Percentiles rank a stretch among this genome's conserved stretches.
Evolutionary conservation across 148 eudicot genomes (phyloP).

Genomic region (Nepenthes gracilis): DNA sequence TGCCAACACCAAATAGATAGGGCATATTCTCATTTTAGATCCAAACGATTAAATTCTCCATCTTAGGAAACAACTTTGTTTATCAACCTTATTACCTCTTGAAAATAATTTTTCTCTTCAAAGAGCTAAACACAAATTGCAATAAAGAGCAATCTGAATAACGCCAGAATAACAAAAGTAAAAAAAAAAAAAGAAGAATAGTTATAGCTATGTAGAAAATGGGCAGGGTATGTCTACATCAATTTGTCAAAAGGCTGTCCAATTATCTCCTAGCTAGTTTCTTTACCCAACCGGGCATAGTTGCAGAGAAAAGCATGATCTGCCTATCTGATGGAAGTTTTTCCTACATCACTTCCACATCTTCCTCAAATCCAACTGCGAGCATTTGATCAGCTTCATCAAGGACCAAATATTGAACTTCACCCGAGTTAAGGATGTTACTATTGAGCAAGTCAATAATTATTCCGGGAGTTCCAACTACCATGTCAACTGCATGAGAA

Average conservation of each 20-base stretch:
- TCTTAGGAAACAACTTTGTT: too few relatives aligned
- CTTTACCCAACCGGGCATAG: slow-evolving; percentile 95
- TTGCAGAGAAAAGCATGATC: slow-evolving; percentile 99
- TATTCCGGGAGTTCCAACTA: slow-evolving; percentile 98
- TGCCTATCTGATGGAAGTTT: slow-evolving; percentile 75
- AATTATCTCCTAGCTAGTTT: slow-evolving; percentile 74
- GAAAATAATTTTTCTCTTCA: too few relatives aligned
- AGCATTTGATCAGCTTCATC: slow-evolving; percentile 99
- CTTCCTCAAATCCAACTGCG: slow-evolving; percentile 98
- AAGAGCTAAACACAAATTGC: too few relatives aligned
- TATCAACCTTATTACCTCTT: too few relatives aligned
- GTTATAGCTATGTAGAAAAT: neutral
- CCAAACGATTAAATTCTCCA: too few relatives aligned
- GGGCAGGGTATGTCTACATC: slow-evolving; percentile 50
- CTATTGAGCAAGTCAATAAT: slow-evolving; percentile 70
- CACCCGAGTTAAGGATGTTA: slow-evolving; percentile 64
- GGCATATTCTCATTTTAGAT: too few relatives aligned
- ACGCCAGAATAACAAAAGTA: too few relatives aligned
- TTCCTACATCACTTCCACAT: slow-evolving; percentile 71
- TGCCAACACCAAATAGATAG: too few relatives aligned
- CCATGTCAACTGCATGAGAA: slow-evolving; percentile 89
- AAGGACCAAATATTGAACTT: slow-evolving; percentile 79
- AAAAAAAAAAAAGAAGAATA: too few relatives aligned
- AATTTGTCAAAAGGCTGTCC: slow-evolving; percentile 67
- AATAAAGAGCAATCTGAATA: too few relatives aligned